Evolutionary conservation across 768 basidiomycete genomes (phyloP).

Genomic region (Mycena albidolilacea): DNA sequence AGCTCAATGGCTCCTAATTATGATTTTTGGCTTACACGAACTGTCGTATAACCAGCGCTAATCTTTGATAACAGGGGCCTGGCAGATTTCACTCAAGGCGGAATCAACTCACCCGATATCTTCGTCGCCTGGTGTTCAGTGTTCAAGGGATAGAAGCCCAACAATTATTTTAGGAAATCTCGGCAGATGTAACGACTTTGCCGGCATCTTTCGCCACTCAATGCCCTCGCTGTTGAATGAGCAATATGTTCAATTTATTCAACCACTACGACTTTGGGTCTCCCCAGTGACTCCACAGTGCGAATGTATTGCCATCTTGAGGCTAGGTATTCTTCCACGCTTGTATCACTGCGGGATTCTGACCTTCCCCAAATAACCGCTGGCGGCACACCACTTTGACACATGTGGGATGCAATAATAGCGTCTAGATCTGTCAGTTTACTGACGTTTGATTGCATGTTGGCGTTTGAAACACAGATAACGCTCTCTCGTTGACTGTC

Average conservation of each 20-base stretch:
- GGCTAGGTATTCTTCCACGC: background rate
- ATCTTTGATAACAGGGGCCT: background rate
- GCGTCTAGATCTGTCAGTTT: constrained; percentile 11
- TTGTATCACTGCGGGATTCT: constrained; percentile 12
- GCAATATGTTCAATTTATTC: background rate
- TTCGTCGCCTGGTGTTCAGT: background rate
- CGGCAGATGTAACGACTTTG: background rate
- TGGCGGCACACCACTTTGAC: constrained; percentile 12
- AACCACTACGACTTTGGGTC: constrained; percentile 6
- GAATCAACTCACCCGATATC: background rate
- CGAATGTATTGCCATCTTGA: background rate
- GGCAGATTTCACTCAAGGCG: background rate
- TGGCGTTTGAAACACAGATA: constrained; percentile 3
- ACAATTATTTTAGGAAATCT: background rate
- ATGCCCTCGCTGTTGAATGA: background rate
- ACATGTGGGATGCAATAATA: background rate
- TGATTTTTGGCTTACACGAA: constrained; percentile 3
- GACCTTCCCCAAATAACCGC: background rate
- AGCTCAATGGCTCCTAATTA: background rate
- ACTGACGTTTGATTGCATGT: constrained; percentile 18
- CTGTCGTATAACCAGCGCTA: background rate
- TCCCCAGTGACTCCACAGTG: background rate
- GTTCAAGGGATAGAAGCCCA: background rate
- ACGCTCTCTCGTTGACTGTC: background rate
- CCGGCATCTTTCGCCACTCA: background rate